Base-by-base conservation (phyloP, 108 stramenopile genomes). In the Mediolabrus comicus region DNA sequence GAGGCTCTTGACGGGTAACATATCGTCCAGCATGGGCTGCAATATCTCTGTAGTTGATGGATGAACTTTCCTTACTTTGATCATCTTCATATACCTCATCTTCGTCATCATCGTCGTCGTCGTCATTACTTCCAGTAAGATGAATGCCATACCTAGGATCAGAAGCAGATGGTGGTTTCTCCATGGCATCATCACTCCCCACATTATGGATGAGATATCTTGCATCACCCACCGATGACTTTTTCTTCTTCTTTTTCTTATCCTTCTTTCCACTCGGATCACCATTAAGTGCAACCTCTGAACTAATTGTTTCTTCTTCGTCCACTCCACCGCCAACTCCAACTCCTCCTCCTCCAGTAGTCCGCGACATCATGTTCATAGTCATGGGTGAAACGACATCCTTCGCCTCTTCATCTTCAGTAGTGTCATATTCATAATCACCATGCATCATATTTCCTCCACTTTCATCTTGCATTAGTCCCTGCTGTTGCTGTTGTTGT, bases 381-480 rank as follows among this genome's bases (percentile, higher is more conserved):
- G 2, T 49, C 1, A 33, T 52, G 4, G 26, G n/a, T 16, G 28
- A 27, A 29, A n/a, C 2, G 4, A 22, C 25, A n/a, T 63, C 62
- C 29, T 52, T 49, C 16, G 25, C n/a, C 19, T 13, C 66, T 30
- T 75, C 74, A 24, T 67, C 65, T 3, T 58, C 38, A 13, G 69
- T 62, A 33, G 62, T 65, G 58, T 77, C 68, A 51, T 75, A 75
- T 58, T 75, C 74, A 8, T 69, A 62, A 26, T 77, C 68, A 26
- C 55, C 29, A 19, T 59, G 25, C 13, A 33, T 60, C 12, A 52
- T 31, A 25, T 30, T 30, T 55, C 39, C 29, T 59, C 16, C 28
- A n/a, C n/a, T n/a, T 49, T 65, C 61, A 29, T 55, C 26, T 51
- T 25, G 13, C 24, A 13, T 17, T 11, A 26, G 25, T 17, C 3